phyloP scores from a whole-genome alignment of 208 protist species.

The Trypanosoma conorhini region DNA sequence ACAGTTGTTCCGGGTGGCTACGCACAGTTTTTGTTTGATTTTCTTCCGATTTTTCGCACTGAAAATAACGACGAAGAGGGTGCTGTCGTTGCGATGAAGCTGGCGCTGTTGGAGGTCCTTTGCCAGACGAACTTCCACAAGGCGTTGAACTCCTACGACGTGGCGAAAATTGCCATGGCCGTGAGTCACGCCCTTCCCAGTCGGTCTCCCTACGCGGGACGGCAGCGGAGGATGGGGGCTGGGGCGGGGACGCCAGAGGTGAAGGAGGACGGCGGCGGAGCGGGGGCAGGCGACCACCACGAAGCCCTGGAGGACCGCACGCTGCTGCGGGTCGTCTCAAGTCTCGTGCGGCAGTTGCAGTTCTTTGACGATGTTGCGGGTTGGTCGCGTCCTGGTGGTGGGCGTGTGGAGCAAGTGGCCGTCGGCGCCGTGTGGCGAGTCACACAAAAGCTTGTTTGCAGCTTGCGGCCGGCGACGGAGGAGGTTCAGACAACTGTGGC shows the following conservation, averaged over 20 bases:
- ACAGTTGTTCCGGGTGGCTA: conserved; percentile 33
- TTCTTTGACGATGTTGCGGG: conserved; percentile 19
- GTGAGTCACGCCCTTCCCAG: conserved; percentile 17
- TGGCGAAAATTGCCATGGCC: conserved; percentile 29
- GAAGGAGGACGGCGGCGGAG: not conserved
- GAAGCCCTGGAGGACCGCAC: not conserved
- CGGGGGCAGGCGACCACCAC: not conserved
- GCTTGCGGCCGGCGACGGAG: not conserved
- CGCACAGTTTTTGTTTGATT: conserved; percentile 37
- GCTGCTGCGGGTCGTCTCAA: conserved; percentile 6
- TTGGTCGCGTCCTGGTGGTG: not conserved
- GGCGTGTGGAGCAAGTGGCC: conserved; percentile 23
- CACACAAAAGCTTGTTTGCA: conserved; percentile 10
- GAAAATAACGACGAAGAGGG: too few relatives aligned
- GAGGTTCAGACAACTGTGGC: conserved; percentile 2
- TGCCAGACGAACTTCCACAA: conserved; percentile 15
- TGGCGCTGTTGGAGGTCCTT: conserved; percentile 2
- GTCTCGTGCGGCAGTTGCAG: conserved; percentile 19
- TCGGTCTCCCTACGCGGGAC: not conserved
- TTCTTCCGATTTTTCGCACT: conserved; percentile 13
- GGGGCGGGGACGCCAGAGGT: not conserved
- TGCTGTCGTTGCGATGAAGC: not conserved
- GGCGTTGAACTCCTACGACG: conserved; percentile 33
- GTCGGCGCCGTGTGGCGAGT: conserved; percentile 24
- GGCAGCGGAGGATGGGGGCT: not conserved